Base-by-base conservation (phyloP, 345 rosid species). In the Chamaenerion angustifolium region DNA sequence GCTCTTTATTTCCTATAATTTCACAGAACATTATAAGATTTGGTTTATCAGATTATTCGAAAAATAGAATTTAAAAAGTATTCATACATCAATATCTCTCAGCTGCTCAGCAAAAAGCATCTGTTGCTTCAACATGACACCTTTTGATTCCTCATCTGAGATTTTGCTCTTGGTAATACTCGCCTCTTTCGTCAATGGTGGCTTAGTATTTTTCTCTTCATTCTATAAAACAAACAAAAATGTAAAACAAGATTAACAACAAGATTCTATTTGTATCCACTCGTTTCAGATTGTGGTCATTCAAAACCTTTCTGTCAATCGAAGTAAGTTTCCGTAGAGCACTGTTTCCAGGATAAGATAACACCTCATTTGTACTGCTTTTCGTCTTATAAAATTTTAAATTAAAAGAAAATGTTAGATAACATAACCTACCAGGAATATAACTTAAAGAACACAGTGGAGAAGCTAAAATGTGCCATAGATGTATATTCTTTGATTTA, bases 31-130 rank as follows among this genome's bases (percentile, higher is more conserved):
- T 31, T 31, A 31, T 4, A 8, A 31, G 37, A 1, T 7, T 31
- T 31, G 37, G 37, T 31, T 3, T 31, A 5, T 8, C 8, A 7
- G 37, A 8, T 31, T 31, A 31, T 31, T 31, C 37, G 5, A 8
- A 31, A 31, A 5, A 31, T 31, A 31, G 37, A 3, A 5, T 31
- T 31, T 31, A 21, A 4, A 31, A 31, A 31, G 37, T n/a, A 12
- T 40, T 49, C 46, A 42, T 66, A 81, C 96, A 80, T 79, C 68
- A 48, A 83, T 72, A 67, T 81, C 87, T 53, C 64, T 52, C 66
- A 83, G 78, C 55, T 87, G 98, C 56, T 78, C 76, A 70, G 78
- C 77, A 71, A 92, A 76, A 47, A 83, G 66, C 45, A 66, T 62
- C 53, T 74, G 63, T 53, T 83, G 79, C 63, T 78, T 81, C 49